Evolutionary conservation across 2,329 filamentous ascomycete species (phyloP).

Genomic region (Pseudopyricularia javanii): DNA sequence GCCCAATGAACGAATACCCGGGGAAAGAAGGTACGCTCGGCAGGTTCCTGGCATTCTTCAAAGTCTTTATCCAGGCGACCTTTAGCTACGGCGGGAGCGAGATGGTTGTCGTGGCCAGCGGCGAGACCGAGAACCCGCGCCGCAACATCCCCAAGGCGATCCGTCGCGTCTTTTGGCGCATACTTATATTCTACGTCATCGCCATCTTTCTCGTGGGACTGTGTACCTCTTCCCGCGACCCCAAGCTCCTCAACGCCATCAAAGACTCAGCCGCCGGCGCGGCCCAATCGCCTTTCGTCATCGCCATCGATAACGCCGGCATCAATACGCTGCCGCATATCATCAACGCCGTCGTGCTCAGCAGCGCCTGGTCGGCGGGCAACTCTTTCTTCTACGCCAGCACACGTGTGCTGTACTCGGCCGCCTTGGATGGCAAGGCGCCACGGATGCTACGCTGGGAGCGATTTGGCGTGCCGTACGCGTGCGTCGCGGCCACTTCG

Average conservation of each 20-base stretch:
- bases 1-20: conserved; percentile 26
- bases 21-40: conserved; percentile 19
- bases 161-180: conserved; percentile 16
- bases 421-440: conserved; percentile 34
- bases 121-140: conserved; percentile 9
- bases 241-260: conserved; percentile 17
- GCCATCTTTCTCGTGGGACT: conserved; percentile 17
- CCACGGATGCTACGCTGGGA: conserved; percentile 33
- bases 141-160: conserved; percentile 8
- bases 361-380: conserved; percentile 19
- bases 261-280: conserved; percentile 14
- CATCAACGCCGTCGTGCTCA: conserved; percentile 55
- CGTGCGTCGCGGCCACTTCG: conserved; percentile 29
- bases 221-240: conserved; percentile 14
- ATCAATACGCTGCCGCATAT: conserved; percentile 48
- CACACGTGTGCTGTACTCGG: conserved; percentile 26
- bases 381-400: conserved; percentile 21
- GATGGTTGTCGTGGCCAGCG: conserved; percentile 7
- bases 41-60: conserved; percentile 28
- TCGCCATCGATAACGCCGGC: conserved; percentile 48
- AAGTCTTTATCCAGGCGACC: conserved; percentile 24
- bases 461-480: conserved; percentile 27
- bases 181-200: conserved; percentile 18
- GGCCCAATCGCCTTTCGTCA: conserved; percentile 28
- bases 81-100: conserved; percentile 7